Conservation (phyloP, 2,329 filamentous ascomycete species). For the Claviceps monticola region DNA sequence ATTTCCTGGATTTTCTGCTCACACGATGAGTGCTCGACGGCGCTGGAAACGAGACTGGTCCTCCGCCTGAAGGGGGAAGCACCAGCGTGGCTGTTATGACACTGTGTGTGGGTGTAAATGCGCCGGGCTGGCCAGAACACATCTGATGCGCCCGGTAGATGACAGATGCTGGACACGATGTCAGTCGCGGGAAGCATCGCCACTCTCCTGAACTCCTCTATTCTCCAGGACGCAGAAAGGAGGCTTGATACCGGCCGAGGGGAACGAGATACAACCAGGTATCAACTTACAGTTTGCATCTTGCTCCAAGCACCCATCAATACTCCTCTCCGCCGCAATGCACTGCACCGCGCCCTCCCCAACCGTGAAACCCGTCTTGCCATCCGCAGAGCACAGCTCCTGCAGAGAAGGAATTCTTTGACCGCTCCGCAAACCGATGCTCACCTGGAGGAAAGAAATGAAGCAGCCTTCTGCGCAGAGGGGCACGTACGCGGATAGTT, state of each 20-base stretch:
- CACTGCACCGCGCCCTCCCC: constrained; percentile 61
- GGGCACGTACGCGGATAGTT: constrained; percentile 34
- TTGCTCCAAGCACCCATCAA: constrained; percentile 36
- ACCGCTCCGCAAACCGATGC: constrained; percentile 39
- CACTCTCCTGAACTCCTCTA: too few species aligned
- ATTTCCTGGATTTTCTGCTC: neutral
- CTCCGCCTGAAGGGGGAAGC: constrained; percentile 14
- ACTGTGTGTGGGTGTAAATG: constrained; percentile 42
- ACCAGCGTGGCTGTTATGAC: constrained; percentile 45
- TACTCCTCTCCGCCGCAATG: constrained; percentile 37
- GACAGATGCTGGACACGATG: constrained; percentile 22
- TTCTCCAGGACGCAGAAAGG: too few species aligned
- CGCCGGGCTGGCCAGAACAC: constrained; percentile 36
- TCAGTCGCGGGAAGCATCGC: neutral
- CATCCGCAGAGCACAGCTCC: constrained; percentile 50
- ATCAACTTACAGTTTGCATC: constrained; percentile 23
- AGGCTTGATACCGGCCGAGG: too few species aligned
- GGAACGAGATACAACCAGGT: too few species aligned
- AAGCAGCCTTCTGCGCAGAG: constrained; percentile 49
- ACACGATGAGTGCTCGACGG: constrained; percentile 5
- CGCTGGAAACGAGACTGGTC: constrained; percentile 16
- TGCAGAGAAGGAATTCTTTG: constrained; percentile 35
- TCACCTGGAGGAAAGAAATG: constrained; percentile 44
- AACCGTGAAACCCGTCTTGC: constrained; percentile 49
- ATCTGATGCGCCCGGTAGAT: constrained; percentile 41